A percentile compares a stretch with the other conserved stretches of the same genome.
These are phyloP conservation scores for Erodium maritimum DNA, from an alignment of 345 rosid species.

Conservation along the genomic window DNA sequence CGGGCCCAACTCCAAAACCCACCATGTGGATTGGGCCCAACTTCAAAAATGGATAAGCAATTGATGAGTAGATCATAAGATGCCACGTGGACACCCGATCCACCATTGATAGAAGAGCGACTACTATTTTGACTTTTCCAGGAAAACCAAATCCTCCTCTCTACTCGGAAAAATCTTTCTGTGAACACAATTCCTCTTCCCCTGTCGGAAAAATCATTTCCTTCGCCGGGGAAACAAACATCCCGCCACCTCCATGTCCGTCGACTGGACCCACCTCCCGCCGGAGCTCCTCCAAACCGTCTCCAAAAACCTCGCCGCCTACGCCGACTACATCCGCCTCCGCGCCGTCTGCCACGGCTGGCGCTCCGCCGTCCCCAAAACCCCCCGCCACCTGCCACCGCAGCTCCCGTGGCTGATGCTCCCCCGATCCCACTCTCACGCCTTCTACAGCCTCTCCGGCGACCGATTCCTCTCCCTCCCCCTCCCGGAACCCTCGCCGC, in stretches of 20 bases:
- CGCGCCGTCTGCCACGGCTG: slow-evolving; percentile 32
- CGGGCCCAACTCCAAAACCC: no score
- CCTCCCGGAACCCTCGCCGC: slow-evolving; percentile 23
- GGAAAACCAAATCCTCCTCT: no score
- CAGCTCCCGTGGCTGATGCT: slow-evolving; percentile 59
- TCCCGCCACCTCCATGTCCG: slow-evolving; percentile 14
- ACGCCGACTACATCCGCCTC: slow-evolving; percentile 36
- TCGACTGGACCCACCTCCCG: slow-evolving; percentile 43
- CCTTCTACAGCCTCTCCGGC: slow-evolving; percentile 34
- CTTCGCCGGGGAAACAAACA: background rate
- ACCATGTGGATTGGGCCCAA: no score
- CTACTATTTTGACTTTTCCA: no score
- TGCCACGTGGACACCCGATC: no score
- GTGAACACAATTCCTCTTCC: no score
- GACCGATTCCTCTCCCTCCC: slow-evolving; percentile 24
- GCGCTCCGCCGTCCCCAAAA: slow-evolving; percentile 22
- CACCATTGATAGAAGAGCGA: no score
- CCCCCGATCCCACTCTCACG: slow-evolving; percentile 19
- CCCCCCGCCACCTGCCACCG: slow-evolving; percentile 36
- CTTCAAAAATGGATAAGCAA: no score
- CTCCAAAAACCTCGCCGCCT: slow-evolving; percentile 19
- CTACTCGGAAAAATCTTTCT: no score
- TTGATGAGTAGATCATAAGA: no score
- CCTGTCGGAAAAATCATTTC: no score
- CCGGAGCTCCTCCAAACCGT: slow-evolving; percentile 28